A percentile compares a stretch with the other conserved stretches of the same genome.
Conservation (phyloP, 2,329 filamentous ascomycete species). For the Pyrenophora teres region DNA sequence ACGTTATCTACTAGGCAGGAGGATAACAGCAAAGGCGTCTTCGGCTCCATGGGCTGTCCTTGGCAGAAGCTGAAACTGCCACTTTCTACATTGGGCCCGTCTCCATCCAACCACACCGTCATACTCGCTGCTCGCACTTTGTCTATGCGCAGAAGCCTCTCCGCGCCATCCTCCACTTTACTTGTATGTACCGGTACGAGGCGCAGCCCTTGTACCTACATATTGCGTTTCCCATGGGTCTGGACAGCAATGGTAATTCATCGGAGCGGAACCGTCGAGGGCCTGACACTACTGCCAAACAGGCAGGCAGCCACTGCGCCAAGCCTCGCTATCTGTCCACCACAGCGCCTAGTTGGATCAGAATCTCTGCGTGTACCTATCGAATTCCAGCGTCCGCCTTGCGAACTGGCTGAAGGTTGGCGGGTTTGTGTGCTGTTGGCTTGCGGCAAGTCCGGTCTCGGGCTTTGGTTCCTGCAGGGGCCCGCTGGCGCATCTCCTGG, state of each 20-base stretch:
- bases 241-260: conserved; percentile 2
- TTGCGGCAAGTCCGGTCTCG: too few species aligned
- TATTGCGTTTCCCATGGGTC: background rate
- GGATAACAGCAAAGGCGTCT: background rate
- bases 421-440: conserved; percentile 2
- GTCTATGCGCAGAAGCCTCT: background rate
- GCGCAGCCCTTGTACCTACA: background rate
- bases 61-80: background rate
- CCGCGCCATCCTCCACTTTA: background rate
- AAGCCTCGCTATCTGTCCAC: conserved; percentile 16
- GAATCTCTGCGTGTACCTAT: conserved; percentile 8
- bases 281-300: conserved; percentile 10
- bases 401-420: conserved; percentile 1
- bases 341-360: conserved; percentile 8
- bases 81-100: background rate
- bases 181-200: background rate
- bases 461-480: background rate
- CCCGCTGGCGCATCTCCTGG: background rate
- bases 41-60: background rate
- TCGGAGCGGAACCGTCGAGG: conserved; percentile 4
- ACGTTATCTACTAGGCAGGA: too few species aligned
- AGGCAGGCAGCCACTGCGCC: conserved; percentile 23
- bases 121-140: background rate
- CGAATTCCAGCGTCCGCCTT: background rate
- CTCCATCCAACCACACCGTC: conserved; percentile 5